A percentile compares a stretch with the other conserved stretches of the same genome.
phyloP scores from a whole-genome alignment of 2,329 filamentous ascomycete species.

The Acrocalymma vagum region DNA sequence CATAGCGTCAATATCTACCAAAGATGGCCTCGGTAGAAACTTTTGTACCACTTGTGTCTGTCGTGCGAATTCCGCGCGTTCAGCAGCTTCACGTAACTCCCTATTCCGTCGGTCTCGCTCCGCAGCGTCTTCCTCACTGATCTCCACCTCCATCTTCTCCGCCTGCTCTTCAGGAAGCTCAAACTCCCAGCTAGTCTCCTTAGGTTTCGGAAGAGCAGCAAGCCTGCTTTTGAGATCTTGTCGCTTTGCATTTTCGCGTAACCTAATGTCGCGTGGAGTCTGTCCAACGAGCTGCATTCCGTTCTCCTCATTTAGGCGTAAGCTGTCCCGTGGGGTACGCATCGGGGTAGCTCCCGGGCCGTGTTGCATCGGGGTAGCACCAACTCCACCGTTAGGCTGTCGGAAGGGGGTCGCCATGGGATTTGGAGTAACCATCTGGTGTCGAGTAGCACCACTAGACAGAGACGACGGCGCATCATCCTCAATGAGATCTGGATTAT shows the following conservation, averaged over 20 bases:
- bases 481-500: slow-evolving; percentile 89
- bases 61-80: slow-evolving; percentile 76
- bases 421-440: slow-evolving; percentile 89
- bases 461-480: slow-evolving; percentile 86
- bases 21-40: slow-evolving; percentile 77
- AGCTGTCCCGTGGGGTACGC: slow-evolving; percentile 86
- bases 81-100: slow-evolving; percentile 68
- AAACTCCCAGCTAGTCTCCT: slow-evolving; percentile 92
- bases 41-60: slow-evolving; percentile 93
- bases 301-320: slow-evolving; percentile 80
- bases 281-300: slow-evolving; percentile 73
- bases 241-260: slow-evolving; percentile 74
- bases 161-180: slow-evolving; percentile 85
- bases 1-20: slow-evolving; percentile 75
- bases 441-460: slow-evolving; percentile 81
- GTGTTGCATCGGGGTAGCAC: slow-evolving; percentile 69
- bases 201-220: slow-evolving; percentile 88
- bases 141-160: slow-evolving; percentile 63
- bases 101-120: slow-evolving; percentile 78
- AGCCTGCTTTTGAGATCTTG: slow-evolving; percentile 76
- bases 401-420: slow-evolving; percentile 91
- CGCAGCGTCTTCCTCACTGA: slow-evolving; percentile 73
- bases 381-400: slow-evolving; percentile 66
- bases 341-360: slow-evolving; percentile 82
- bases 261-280: slow-evolving; percentile 78